Evolutionary conservation across 768 basidiomycete species (phyloP).

Genomic region (Lactarius psammicola): DNA sequence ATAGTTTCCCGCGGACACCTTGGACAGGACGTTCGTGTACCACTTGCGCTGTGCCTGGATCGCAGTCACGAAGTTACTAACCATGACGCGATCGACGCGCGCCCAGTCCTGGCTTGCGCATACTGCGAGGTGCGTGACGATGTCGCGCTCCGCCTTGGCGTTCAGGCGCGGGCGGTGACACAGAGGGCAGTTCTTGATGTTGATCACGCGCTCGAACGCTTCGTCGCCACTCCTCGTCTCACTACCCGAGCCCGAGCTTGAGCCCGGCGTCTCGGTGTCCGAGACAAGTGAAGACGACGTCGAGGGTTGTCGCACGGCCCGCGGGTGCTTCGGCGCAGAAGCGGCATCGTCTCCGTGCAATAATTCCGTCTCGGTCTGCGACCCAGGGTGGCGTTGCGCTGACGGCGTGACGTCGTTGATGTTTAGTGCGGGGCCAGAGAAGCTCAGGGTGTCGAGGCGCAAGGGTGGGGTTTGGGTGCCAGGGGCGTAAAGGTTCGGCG

Average conservation of each 20-base stretch:
- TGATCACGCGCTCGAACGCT: slow-evolving; percentile 82
- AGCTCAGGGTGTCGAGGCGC: slow-evolving; percentile 57
- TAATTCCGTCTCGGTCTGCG: slow-evolving; percentile 9
- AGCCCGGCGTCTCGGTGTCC: slow-evolving; percentile 42
- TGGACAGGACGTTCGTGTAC: slow-evolving; percentile 87
- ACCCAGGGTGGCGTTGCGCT: background rate
- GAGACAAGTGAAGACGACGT: slow-evolving; percentile 45
- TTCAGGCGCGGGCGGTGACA: slow-evolving; percentile 87
- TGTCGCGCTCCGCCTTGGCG: slow-evolving; percentile 88
- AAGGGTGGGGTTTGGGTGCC: slow-evolving; percentile 37
- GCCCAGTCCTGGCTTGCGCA: slow-evolving; percentile 95
- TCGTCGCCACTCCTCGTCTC: slow-evolving; percentile 33
- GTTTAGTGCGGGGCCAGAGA: slow-evolving; percentile 52
- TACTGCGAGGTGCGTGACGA: slow-evolving; percentile 94
- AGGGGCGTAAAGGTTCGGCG: slow-evolving; percentile 46
- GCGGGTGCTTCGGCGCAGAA: slow-evolving; percentile 2
- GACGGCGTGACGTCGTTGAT: slow-evolving; percentile 30
- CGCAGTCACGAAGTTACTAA: slow-evolving; percentile 92
- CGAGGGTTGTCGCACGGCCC: slow-evolving; percentile 32
- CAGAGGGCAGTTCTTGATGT: slow-evolving; percentile 90
- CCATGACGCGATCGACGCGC: slow-evolving; percentile 83
- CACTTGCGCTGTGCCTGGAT: slow-evolving; percentile 96
- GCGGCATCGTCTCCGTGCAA: background rate
- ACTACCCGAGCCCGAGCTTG: slow-evolving; percentile 30
- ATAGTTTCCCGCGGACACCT: slow-evolving; percentile 85